Percentiles rank a stretch among this genome's conserved stretches.
These are phyloP conservation scores for Fraxinus greggii DNA, from an alignment of 305 asterid species.

Conservation along the genomic window DNA sequence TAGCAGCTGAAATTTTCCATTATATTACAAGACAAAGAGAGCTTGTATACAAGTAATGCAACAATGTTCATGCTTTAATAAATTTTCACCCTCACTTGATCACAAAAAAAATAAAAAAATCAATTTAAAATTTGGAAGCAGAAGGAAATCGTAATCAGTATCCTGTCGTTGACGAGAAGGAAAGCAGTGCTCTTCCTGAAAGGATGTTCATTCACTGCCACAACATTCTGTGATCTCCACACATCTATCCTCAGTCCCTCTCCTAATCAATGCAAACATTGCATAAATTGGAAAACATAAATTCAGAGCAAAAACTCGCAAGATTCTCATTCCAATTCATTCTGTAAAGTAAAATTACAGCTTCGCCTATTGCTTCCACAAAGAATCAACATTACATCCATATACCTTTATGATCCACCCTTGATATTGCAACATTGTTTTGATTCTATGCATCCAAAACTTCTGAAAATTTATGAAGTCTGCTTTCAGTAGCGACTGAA, in stretches of 20 bases:
- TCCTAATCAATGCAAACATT: slow-evolving; percentile 46
- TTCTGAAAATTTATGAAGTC: not conserved
- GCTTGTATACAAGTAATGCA: not conserved
- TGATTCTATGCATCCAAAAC: not conserved
- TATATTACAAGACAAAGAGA: not conserved
- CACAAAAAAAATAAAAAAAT: not conserved
- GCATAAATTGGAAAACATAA: slow-evolving; percentile 10
- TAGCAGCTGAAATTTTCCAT: not conserved
- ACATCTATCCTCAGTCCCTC: slow-evolving; percentile 80
- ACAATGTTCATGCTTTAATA: not conserved
- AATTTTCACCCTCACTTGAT: not conserved
- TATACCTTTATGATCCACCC: not conserved
- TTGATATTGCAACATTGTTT: not conserved
- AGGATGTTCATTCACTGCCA: slow-evolving; percentile 72
- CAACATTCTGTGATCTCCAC: slow-evolving; percentile 84
- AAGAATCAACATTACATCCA: not conserved
- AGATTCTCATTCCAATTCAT: not conserved
- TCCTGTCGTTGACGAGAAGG: slow-evolving; percentile 70
- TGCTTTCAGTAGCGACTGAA: not conserved
- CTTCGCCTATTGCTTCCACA: not conserved
- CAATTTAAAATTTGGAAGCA: not conserved
- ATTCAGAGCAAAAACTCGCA: not conserved
- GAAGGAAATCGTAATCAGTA: slow-evolving; percentile 11
- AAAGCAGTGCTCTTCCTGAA: slow-evolving; percentile 84
- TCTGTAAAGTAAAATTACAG: not conserved